Evolutionary conservation across 441 rosid species (phyloP).

Genomic region (Erysimum cheiri): DNA sequence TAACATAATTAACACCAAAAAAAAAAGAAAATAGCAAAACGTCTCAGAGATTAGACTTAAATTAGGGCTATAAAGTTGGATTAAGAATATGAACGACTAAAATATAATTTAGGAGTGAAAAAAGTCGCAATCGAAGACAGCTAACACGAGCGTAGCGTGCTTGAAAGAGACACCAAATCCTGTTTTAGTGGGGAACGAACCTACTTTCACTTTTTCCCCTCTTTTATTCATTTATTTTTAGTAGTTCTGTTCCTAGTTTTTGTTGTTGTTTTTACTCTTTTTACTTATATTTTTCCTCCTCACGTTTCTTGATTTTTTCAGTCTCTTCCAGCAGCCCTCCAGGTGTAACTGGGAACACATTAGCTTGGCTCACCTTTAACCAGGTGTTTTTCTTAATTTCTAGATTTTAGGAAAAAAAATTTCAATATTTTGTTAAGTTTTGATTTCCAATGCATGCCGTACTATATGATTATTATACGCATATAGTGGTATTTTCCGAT

Average conservation of each 20-base stretch:
- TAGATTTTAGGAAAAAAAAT: neutral
- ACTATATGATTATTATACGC: neutral
- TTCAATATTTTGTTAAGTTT: neutral
- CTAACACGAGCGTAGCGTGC: slow-evolving; percentile 46
- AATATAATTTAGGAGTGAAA: slow-evolving; percentile 2
- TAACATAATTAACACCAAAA: neutral
- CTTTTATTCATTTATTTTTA: neutral
- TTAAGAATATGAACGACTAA: slow-evolving; percentile 2
- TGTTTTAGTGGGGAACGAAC: slow-evolving; percentile 24
- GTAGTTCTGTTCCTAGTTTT: neutral
- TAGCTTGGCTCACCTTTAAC: slow-evolving; percentile 37
- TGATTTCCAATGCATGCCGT: neutral
- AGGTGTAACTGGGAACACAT: slow-evolving; percentile 37
- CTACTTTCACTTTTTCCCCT: slow-evolving; percentile 36
- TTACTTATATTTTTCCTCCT: neutral
- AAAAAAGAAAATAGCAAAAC: neutral
- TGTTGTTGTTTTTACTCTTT: neutral
- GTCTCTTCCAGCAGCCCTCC: slow-evolving; percentile 42
- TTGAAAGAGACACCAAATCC: slow-evolving; percentile 39
- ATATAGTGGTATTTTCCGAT: neutral
- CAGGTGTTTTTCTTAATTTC: slow-evolving; percentile 26
- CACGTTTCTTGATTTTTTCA: slow-evolving; percentile 7
- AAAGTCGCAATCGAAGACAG: slow-evolving; percentile 38
- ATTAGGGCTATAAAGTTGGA: slow-evolving; percentile 4
- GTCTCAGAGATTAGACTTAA: slow-evolving; percentile 12